Evolutionary conservation across 2,329 filamentous ascomycete genomes (phyloP).

Genomic region (Emmonsia crescens): DNA sequence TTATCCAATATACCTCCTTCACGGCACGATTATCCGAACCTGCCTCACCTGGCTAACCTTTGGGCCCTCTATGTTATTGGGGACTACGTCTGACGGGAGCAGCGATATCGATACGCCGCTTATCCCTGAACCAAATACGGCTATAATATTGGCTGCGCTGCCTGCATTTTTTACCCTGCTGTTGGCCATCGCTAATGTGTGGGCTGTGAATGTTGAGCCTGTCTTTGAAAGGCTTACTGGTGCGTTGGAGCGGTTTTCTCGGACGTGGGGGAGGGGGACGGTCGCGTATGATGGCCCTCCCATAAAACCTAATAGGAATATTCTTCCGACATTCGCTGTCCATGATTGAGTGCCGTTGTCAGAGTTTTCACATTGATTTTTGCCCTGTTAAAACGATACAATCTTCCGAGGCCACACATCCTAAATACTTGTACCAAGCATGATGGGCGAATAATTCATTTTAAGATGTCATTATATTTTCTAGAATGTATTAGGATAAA

Average conservation of each 20-base stretch:
- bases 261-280: conserved; percentile 12
- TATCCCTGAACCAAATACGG: conserved; percentile 28
- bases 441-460: no score
- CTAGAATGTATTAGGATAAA: no score
- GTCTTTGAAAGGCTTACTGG: conserved; percentile 29
- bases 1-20: conserved; percentile 54
- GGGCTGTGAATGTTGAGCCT: conserved; percentile 46
- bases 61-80: conserved; percentile 25
- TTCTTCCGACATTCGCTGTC: conserved; percentile 1
- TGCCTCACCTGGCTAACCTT: conserved; percentile 52
- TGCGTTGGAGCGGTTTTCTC: conserved; percentile 17
- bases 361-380: no score
- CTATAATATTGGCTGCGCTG: conserved; percentile 31
- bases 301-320: background rate
- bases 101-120: background rate
- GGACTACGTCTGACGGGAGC: conserved; percentile 3
- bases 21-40: conserved; percentile 50
- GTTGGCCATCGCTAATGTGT: conserved; percentile 39
- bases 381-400: no score
- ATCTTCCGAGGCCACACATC: no score
- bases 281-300: background rate
- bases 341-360: no score
- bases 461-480: no score
- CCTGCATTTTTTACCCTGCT: conserved; percentile 40
- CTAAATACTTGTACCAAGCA: no score